Percentiles rank a stretch among this genome's conserved stretches.
phyloP scores from a whole-genome alignment of 148 eudicot genomes.

The Rhododendron williamsianum region DNA sequence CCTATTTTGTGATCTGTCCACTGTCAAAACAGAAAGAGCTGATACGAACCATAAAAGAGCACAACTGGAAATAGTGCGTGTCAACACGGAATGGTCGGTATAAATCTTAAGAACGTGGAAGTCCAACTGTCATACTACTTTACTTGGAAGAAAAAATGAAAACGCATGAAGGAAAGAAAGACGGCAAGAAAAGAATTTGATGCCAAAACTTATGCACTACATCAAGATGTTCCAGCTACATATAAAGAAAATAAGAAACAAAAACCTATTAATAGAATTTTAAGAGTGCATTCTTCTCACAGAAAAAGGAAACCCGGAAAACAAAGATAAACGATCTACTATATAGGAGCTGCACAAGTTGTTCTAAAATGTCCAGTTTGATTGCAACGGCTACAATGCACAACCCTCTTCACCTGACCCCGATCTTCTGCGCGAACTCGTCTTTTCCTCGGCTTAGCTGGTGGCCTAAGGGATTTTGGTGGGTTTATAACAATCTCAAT shows the following conservation, averaged over 20 bases:
- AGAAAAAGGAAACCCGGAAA: background rate
- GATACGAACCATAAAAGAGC: background rate
- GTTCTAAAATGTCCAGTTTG: slow-evolving; percentile 81
- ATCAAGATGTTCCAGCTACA: background rate
- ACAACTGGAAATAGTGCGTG: background rate
- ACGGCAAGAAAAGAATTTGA: background rate
- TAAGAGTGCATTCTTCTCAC: background rate
- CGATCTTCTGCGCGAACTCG: slow-evolving; percentile 38
- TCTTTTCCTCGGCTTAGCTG: slow-evolving; percentile 50
- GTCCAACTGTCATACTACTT: background rate
- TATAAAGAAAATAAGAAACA: background rate
- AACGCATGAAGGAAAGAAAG: background rate
- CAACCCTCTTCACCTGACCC: slow-evolving; percentile 48
- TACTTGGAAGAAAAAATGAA: too few species aligned
- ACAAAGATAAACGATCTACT: slow-evolving; percentile 21
- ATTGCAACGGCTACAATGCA: slow-evolving; percentile 74
- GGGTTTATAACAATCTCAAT: slow-evolving; percentile 41
- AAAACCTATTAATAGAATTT: background rate
- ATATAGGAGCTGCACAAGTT: slow-evolving; percentile 64
- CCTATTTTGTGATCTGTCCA: background rate
- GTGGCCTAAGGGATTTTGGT: slow-evolving; percentile 51
- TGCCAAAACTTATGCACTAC: background rate
- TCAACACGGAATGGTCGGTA: background rate
- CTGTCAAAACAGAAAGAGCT: background rate
- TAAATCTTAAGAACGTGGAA: background rate